A percentile compares a stretch with the other conserved stretches of the same genome.
Conservation (phyloP, 768 basidiomycete genomes). For the Tulasnella sp. region DNA sequence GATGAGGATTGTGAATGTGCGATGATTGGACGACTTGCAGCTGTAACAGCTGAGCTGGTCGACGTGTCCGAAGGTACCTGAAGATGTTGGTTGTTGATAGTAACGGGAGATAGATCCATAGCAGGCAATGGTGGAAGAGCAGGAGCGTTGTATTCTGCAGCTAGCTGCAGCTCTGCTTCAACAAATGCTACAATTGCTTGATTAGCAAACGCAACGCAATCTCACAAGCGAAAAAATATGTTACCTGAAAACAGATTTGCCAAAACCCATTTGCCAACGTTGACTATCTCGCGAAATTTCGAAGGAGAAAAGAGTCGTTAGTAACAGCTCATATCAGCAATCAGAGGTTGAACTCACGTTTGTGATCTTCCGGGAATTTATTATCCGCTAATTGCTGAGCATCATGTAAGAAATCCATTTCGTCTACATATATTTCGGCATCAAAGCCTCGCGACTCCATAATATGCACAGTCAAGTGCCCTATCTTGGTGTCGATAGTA, state of each 20-base stretch:
- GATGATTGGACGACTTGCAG: too few species aligned
- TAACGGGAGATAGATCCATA: too few species aligned
- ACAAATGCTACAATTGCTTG: constrained; percentile 59
- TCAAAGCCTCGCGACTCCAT: constrained; percentile 76
- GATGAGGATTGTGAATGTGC: constrained; percentile 11
- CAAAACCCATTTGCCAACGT: constrained; percentile 83
- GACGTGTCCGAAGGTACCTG: too few species aligned
- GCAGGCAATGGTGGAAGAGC: too few species aligned
- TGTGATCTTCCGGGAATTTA: constrained; percentile 64
- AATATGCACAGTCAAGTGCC: constrained; percentile 75
- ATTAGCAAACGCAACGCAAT: not conserved
- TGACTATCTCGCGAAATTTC: constrained; percentile 40
- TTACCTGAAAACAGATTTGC: constrained; percentile 63
- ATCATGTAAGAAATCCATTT: constrained; percentile 56
- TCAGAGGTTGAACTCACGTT: constrained; percentile 51
- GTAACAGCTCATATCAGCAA: too few species aligned
- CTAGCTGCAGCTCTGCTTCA: constrained; percentile 44
- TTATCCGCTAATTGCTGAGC: constrained; percentile 62
- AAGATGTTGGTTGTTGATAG: too few species aligned
- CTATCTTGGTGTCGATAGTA: constrained; percentile 77
- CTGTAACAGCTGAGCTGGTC: too few species aligned
- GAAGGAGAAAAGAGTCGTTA: constrained; percentile 10
- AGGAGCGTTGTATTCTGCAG: too few species aligned
- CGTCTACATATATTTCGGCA: constrained; percentile 89
- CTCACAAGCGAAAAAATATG: constrained; percentile 3